Conservation (phyloP, 345 rosid genomes). For the Hypericum androsaemum region DNA sequence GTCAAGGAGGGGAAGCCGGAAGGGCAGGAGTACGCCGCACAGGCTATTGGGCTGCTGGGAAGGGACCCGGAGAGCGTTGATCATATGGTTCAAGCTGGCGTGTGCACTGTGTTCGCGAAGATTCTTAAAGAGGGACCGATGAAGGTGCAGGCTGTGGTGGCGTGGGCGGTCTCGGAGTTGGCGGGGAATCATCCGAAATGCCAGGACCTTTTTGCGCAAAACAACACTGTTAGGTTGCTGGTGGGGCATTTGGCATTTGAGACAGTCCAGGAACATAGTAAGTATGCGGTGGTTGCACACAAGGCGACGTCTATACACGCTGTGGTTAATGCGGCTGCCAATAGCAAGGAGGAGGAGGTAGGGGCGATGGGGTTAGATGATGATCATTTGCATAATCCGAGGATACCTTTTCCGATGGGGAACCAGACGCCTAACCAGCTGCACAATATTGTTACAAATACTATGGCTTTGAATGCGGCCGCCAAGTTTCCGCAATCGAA, state of each 20-base stretch:
- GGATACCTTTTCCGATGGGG: slow-evolving; percentile 38
- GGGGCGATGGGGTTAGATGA: not conserved
- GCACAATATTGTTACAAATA: slow-evolving; percentile 50
- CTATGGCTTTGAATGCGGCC: slow-evolving; percentile 56
- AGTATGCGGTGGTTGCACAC: slow-evolving; percentile 56
- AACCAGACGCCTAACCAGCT: slow-evolving; percentile 38
- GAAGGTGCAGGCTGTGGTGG: slow-evolving; percentile 80
- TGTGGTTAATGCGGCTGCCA: slow-evolving; percentile 44
- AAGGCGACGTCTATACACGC: slow-evolving; percentile 76
- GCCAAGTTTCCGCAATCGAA: slow-evolving; percentile 21
- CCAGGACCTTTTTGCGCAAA: slow-evolving; percentile 77
- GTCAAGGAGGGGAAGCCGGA: slow-evolving; percentile 69
- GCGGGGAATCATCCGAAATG: slow-evolving; percentile 48
- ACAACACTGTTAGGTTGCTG: slow-evolving; percentile 59
- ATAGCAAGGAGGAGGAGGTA: slow-evolving; percentile 13
- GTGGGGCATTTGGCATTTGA: slow-evolving; percentile 91
- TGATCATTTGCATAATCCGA: slow-evolving; percentile 23
- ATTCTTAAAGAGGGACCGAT: slow-evolving; percentile 87
- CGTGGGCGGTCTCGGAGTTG: slow-evolving; percentile 88
- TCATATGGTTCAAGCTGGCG: slow-evolving; percentile 52
- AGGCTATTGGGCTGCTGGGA: slow-evolving; percentile 69
- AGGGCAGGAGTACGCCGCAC: slow-evolving; percentile 79
- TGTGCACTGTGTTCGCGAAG: slow-evolving; percentile 59
- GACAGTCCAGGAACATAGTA: slow-evolving; percentile 88
- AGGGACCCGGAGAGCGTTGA: slow-evolving; percentile 75